A percentile compares a stretch with the other conserved stretches of the same genome.
Evolutionary conservation across 352 stramenopile genomes (phyloP).

Genomic region (Globisporangium paroecandrum): DNA sequence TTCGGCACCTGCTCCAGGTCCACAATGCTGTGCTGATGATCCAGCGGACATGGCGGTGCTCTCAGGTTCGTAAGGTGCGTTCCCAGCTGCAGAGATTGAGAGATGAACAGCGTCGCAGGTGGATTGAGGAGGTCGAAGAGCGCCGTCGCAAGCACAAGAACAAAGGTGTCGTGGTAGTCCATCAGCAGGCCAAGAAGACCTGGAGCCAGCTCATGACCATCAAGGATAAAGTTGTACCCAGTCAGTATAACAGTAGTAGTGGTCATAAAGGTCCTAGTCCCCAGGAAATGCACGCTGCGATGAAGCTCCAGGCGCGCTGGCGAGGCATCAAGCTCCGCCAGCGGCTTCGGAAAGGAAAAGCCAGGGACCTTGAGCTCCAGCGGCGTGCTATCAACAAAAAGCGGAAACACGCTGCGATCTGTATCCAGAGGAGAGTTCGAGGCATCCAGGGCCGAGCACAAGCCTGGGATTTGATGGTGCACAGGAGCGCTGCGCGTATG

Average conservation of each 20-base stretch:
- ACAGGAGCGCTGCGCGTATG: conserved; percentile 37
- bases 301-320: conserved; percentile 51
- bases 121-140: conserved; percentile 24
- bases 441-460: conserved; percentile 39
- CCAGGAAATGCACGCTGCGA: conserved; percentile 31
- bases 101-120: conserved; percentile 19
- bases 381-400: conserved; percentile 30
- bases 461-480: conserved; percentile 41
- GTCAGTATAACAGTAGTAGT: not conserved
- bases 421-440: conserved; percentile 59
- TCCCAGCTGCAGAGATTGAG: conserved; percentile 3
- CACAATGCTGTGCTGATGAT: conserved; percentile 27
- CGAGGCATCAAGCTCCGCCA: conserved; percentile 35
- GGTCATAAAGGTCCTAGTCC: not conserved
- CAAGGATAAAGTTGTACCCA: conserved; percentile 16
- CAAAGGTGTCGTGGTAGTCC: not conserved
- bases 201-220: conserved; percentile 18
- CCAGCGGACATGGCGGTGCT: conserved; percentile 54
- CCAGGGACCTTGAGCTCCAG: conserved; percentile 21
- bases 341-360: conserved; percentile 39
- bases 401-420: conserved; percentile 32
- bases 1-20: conserved; percentile 24
- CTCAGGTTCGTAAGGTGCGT: conserved; percentile 22
- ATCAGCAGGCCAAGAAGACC: conserved; percentile 21
- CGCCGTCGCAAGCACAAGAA: conserved; percentile 8